phyloP scores from a whole-genome alignment of 495 filamentous ascomycete species.

The Penicillium verhagenii region DNA sequence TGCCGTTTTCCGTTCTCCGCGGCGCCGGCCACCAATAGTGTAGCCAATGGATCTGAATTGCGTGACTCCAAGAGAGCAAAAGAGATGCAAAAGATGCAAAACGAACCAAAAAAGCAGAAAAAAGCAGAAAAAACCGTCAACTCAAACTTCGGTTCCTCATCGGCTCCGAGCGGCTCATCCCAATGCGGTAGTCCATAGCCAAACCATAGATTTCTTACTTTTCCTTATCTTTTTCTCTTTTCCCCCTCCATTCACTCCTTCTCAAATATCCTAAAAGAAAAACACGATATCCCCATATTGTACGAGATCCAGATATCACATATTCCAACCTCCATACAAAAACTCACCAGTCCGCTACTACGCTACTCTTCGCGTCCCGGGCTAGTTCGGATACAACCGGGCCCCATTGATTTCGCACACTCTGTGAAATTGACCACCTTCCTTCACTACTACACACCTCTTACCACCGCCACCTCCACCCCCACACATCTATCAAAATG shows the following conservation, averaged over 20 bases:
- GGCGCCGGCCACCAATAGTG: slow-evolving; percentile 9
- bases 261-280: too few species aligned
- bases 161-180: slow-evolving; percentile 10
- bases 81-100: too few species aligned
- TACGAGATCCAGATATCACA: neutral
- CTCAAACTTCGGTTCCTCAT: neutral
- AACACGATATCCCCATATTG: too few species aligned
- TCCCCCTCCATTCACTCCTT: neutral
- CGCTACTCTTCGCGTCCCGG: slow-evolving; percentile 12
- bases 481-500: slow-evolving; percentile 46
- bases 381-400: slow-evolving; percentile 37
- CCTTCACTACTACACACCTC: slow-evolving; percentile 13
- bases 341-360: slow-evolving; percentile 3
- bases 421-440: slow-evolving; percentile 24
- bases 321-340: neutral
- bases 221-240: slow-evolving; percentile 1
- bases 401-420: slow-evolving; percentile 31
- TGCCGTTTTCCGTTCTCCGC: neutral
- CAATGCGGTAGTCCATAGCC: slow-evolving; percentile 18
- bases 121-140: neutral
- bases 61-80: neutral
- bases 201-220: slow-evolving; percentile 18
- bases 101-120: too few species aligned
- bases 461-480: slow-evolving; percentile 9
- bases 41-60: neutral